These are phyloP conservation scores for Arthrobotrys sphaeroides DNA, from an alignment of 2,329 filamentous ascomycete genomes.

Conservation along the genomic window DNA sequence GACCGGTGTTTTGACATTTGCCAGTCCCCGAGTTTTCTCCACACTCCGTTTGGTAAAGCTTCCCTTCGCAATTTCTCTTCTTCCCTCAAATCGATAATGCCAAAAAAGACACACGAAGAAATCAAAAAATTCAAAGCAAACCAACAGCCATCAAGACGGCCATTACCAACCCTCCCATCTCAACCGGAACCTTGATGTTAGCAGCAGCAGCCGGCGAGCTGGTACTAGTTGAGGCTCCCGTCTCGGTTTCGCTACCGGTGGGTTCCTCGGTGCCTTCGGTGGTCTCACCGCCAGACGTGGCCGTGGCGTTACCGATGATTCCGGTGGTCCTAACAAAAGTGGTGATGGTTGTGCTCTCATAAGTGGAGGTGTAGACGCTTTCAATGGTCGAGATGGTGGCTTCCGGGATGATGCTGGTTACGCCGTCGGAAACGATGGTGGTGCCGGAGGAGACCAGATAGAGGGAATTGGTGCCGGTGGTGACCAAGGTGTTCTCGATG, in stretches of 20 bases:
- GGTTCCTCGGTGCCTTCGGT: slow-evolving; percentile 1
- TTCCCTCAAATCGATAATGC: background rate
- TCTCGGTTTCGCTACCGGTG: background rate
- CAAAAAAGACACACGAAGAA: background rate
- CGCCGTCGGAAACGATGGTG: slow-evolving; percentile 28
- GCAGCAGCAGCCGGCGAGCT: slow-evolving; percentile 37
- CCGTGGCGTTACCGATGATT: slow-evolving; percentile 13
- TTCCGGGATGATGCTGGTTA: slow-evolving; percentile 32
- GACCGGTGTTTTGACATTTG: too few relatives aligned
- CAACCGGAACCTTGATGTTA: slow-evolving; percentile 40
- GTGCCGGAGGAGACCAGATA: slow-evolving; percentile 43
- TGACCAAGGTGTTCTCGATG: slow-evolving; percentile 6
- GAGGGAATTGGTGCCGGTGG: slow-evolving; percentile 46
- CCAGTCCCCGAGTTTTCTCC: too few relatives aligned
- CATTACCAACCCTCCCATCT: slow-evolving; percentile 42
- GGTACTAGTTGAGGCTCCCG: slow-evolving; percentile 16
- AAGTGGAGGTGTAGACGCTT: slow-evolving; percentile 14
- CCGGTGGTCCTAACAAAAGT: slow-evolving; percentile 18
- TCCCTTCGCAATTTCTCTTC: background rate
- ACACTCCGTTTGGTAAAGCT: background rate
- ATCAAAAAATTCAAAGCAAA: slow-evolving; percentile 15
- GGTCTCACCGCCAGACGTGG: background rate
- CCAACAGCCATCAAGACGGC: slow-evolving; percentile 36
- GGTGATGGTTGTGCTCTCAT: background rate
- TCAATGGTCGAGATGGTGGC: slow-evolving; percentile 32